Conservation (phyloP, 352 stramenopile genomes). For the Globisporangium okanoganense region DNA sequence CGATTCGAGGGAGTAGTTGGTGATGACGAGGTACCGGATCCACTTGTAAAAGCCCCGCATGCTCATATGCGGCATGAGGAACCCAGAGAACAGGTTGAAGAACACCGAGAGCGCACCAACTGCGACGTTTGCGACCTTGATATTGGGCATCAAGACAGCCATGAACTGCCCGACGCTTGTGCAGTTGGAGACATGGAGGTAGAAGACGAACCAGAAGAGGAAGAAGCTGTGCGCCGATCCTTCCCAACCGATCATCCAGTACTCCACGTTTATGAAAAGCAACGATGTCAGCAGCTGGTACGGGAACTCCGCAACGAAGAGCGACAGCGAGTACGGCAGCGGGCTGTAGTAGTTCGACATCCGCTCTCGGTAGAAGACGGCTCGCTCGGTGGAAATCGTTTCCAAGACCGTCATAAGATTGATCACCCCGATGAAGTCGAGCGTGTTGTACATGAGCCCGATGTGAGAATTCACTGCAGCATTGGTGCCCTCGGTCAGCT, state of each 20-base stretch:
- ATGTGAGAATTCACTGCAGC: constrained; percentile 63
- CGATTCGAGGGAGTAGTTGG: constrained; percentile 22
- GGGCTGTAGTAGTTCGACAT: constrained; percentile 50
- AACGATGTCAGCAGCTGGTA: constrained; percentile 26
- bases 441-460: constrained; percentile 67
- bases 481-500: too few species aligned
- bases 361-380: constrained; percentile 53
- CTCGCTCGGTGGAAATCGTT: constrained; percentile 36
- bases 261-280: constrained; percentile 39
- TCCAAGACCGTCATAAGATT: constrained; percentile 59
- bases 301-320: constrained; percentile 40
- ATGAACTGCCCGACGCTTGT: constrained; percentile 36
- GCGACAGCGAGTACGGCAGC: constrained; percentile 34
- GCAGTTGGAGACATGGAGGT: constrained; percentile 14
- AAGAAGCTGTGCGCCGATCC: constrained; percentile 27
- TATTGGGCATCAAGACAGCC: constrained; percentile 41
- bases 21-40: constrained; percentile 25
- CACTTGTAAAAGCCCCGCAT: constrained; percentile 26
- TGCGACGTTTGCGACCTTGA: constrained; percentile 49
- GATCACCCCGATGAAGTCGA: constrained; percentile 62
- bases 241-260: constrained; percentile 43
- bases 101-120: constrained; percentile 39
- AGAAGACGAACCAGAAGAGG: constrained; percentile 22
- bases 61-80: constrained; percentile 18
- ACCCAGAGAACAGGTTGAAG: constrained; percentile 46